These are phyloP conservation scores for Macrotyloma uniflorum DNA, from an alignment of 306 rosid genomes.

Conservation along the genomic window DNA sequence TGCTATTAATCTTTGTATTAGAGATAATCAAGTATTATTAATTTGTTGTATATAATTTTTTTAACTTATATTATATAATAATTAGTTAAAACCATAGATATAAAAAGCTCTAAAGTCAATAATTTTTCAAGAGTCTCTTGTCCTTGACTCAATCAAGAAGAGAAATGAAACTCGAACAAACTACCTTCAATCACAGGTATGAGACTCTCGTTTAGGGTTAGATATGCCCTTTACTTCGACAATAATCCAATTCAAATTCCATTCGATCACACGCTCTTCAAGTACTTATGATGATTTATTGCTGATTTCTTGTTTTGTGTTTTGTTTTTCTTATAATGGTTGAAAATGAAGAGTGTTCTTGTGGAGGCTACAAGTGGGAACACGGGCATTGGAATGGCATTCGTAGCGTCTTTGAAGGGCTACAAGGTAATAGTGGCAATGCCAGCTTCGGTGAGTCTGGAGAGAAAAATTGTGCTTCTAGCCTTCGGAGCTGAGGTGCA, in stretches of 20 bases:
- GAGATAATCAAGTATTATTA: no score
- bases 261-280: background rate
- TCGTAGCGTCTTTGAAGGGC: constrained; percentile 67
- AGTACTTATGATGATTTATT: background rate
- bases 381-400: constrained; percentile 83
- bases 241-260: background rate
- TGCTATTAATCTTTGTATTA: no score
- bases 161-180: background rate
- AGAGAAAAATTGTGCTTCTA: constrained; percentile 62
- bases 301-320: background rate
- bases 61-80: no score
- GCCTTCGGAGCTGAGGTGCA: constrained; percentile 83
- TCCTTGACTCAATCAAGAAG: no score
- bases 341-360: constrained; percentile 56
- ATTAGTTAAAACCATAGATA: no score
- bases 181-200: background rate
- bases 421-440: constrained; percentile 61
- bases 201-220: background rate
- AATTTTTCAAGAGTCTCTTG: no score
- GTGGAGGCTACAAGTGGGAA: constrained; percentile 77
- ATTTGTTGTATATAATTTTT: no score
- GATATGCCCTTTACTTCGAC: background rate
- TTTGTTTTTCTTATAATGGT: background rate
- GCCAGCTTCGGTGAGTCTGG: constrained; percentile 64
- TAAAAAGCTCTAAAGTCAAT: no score